A percentile compares a stretch with the other conserved stretches of the same genome.
These are phyloP conservation scores for Candida ipomoeae DNA, from an alignment of 805 yeast genomes.

Conservation along the genomic window DNA sequence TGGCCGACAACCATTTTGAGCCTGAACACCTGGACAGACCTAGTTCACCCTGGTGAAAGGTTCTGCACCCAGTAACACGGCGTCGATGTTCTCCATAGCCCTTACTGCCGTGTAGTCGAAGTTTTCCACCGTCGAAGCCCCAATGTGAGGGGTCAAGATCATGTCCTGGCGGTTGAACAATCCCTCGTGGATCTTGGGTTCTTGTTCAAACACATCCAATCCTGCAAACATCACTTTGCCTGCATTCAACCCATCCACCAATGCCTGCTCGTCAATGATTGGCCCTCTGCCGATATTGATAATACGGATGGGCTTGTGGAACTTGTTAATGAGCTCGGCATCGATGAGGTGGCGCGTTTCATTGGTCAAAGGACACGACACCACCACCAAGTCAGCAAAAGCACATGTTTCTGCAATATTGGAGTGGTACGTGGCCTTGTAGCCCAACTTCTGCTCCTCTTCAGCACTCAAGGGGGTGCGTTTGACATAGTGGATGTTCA, in stretches of 20 bases:
- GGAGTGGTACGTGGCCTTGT: constrained; percentile 39
- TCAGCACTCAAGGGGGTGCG: constrained; percentile 39
- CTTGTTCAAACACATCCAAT: constrained; percentile 66
- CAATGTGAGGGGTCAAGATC: constrained; percentile 65
- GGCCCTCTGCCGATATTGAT: constrained; percentile 76
- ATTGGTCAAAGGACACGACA: constrained; percentile 64
- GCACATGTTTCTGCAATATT: constrained; percentile 30
- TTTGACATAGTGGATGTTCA: constrained; percentile 61
- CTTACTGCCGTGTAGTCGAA: constrained; percentile 47
- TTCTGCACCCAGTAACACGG: constrained; percentile 36
- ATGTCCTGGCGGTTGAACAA: constrained; percentile 58
- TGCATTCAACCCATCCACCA: constrained; percentile 53
- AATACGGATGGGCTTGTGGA: constrained; percentile 54
- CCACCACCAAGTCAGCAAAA: constrained; percentile 54
- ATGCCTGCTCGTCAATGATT: constrained; percentile 62
- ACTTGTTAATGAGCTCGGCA: constrained; percentile 38
- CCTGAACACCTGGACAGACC: background rate
- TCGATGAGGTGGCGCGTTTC: constrained; percentile 56
- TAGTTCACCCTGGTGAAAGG: constrained; percentile 16
- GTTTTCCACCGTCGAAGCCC: constrained; percentile 44
- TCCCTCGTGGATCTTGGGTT: constrained; percentile 51
- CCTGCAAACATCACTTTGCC: constrained; percentile 67
- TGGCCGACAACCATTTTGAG: too few species aligned
- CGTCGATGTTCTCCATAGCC: constrained; percentile 54
- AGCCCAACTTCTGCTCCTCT: constrained; percentile 39